Conservation (phyloP, 805 yeast genomes). For the Ogataea pilisensis region DNA sequence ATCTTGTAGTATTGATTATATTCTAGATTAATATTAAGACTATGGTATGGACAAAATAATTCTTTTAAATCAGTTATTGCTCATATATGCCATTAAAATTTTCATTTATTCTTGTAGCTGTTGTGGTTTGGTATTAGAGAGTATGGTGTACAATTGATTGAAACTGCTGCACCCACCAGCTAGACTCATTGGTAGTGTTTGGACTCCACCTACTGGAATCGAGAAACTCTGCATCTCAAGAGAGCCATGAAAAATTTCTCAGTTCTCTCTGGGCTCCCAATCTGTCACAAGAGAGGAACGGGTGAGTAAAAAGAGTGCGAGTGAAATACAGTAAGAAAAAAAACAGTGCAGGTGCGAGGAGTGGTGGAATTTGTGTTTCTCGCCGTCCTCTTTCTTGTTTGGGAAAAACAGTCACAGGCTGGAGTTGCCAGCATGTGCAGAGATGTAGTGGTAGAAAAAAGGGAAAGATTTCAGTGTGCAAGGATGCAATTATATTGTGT, state of each 20-base stretch:
- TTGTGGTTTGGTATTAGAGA: too few species aligned
- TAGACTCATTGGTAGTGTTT: too few species aligned
- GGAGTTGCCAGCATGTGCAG: background rate
- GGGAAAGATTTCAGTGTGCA: background rate
- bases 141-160: too few species aligned
- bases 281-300: background rate
- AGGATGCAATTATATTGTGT: background rate
- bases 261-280: too few species aligned
- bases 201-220: too few species aligned
- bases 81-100: too few species aligned
- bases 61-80: too few species aligned
- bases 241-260: background rate
- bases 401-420: background rate
- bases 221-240: too few species aligned
- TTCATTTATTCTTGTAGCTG: too few species aligned
- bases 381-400: background rate
- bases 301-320: background rate
- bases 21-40: background rate
- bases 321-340: background rate
- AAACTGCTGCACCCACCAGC: too few species aligned
- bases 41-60: too few species aligned
- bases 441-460: too few species aligned
- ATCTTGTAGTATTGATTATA: conserved; percentile 10
- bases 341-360: background rate
- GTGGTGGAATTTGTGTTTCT: background rate